Base-by-base conservation (phyloP, 768 basidiomycete species). In the Gyrodon lividus region DNA sequence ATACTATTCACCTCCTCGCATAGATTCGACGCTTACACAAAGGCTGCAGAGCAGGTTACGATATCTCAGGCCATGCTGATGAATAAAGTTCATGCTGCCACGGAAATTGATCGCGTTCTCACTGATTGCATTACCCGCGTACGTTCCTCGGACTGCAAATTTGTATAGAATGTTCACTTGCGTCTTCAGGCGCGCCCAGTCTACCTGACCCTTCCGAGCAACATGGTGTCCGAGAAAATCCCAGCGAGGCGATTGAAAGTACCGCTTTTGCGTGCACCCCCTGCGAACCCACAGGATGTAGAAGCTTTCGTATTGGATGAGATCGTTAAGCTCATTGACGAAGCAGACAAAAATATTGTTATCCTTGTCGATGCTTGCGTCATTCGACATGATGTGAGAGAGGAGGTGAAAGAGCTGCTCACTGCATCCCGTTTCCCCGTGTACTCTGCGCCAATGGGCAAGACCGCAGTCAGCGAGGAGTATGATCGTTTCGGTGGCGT, bases 141-240 rank as follows among this genome's bases (percentile, higher is more conserved):
- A 60, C 22, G 73, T 57, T 14, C 19, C 6, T 28, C n/a, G 28
- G 4, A 33, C 3, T 26, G 22, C 9, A 2, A 4, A 38, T 16
- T 35, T 22, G 23, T 37, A 14, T 14, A 1, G 1, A 35, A 3
- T 9, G 20, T 37, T 58, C 10, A 61, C 20, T 6, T 20, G 6
- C 17, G 3, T 20, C 5, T 30, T 14, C 56, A 90, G 81, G 87
- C 86, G 24, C 84, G 91, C 17, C 95, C 95, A 0, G 90, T 89
- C 28, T 98, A 98, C 63, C 70, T 98, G 35, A 80, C 86, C 31
- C 74, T 98, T 10, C 95, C 92, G 1, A 94, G 86, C 6, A 89
- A 98, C 65, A 73, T 96, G 46, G 86, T 87, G 4, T 76, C 80
- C 61, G 71, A 75, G 47, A 80, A 84, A 62, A 83, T 94, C 16